phyloP scores from a whole-genome alignment of 106 monocot species.

The Dactylorhiza incarnata region DNA sequence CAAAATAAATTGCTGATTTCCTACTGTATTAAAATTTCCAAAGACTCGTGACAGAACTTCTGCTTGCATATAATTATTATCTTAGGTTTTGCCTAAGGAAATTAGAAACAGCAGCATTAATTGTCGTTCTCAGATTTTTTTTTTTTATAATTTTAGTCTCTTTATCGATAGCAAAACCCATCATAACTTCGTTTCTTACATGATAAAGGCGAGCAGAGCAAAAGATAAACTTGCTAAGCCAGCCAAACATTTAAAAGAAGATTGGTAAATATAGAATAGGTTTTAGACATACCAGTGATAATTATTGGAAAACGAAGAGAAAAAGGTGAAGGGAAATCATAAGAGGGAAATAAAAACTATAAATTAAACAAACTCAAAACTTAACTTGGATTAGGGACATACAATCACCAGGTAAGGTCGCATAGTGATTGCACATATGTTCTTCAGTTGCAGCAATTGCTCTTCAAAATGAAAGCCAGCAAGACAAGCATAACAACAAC shows the following conservation, averaged over 20 bases:
- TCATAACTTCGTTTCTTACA: background rate
- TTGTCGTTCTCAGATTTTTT: too few relatives aligned
- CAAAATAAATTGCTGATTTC: too few relatives aligned
- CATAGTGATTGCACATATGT: conserved; percentile 28
- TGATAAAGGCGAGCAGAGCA: background rate
- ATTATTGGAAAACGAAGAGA: background rate
- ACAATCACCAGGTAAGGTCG: conserved; percentile 79
- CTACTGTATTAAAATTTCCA: too few relatives aligned
- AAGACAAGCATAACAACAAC: conserved; percentile 73
- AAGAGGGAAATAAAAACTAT: background rate
- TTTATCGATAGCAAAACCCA: too few relatives aligned
- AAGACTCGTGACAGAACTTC: too few relatives aligned
- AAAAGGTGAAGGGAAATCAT: background rate
- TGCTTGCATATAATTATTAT: too few relatives aligned
- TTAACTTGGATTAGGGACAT: conserved; percentile 7
- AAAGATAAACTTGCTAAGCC: background rate
- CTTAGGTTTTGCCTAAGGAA: too few relatives aligned
- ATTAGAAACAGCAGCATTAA: too few relatives aligned
- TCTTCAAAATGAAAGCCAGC: conserved; percentile 96
- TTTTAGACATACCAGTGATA: background rate
- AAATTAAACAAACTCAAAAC: background rate
- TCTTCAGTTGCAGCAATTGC: conserved; percentile 33
- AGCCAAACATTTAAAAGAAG: background rate
- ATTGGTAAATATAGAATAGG: background rate
- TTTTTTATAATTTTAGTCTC: too few relatives aligned